Evolutionary conservation across 495 filamentous ascomycete genomes (phyloP).

Genomic region (Penicillium desertorum): DNA sequence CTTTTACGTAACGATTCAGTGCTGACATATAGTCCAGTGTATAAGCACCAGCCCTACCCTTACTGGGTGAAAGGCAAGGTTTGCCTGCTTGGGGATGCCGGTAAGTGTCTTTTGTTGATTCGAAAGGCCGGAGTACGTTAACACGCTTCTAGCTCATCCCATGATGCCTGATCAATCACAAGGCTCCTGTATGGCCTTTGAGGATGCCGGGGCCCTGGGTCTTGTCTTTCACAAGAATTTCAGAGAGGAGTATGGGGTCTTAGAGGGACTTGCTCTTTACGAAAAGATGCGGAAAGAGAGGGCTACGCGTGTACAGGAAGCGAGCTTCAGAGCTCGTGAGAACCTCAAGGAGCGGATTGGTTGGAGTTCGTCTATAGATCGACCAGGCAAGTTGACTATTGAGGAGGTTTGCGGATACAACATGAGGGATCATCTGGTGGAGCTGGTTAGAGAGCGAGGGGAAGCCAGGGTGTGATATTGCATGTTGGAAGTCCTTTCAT

Average conservation of each 20-base stretch:
- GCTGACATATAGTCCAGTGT: conserved; percentile 19
- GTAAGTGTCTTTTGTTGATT: conserved; percentile 13
- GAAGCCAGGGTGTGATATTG: not conserved
- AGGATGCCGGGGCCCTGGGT: conserved; percentile 40
- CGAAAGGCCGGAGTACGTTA: not conserved
- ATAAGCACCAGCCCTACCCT: conserved; percentile 30
- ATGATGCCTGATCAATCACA: conserved; percentile 51
- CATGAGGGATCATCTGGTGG: conserved; percentile 25
- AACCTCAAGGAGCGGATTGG: conserved; percentile 35
- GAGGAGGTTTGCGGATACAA: conserved; percentile 34
- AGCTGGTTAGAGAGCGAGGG: conserved; percentile 11
- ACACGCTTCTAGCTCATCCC: conserved; percentile 39
- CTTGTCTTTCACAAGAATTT: conserved; percentile 36
- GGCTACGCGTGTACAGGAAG: conserved; percentile 42
- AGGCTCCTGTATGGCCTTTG: conserved; percentile 41
- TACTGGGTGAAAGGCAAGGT: conserved; percentile 29
- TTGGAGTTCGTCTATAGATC: conserved; percentile 23
- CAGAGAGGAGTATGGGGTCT: conserved; percentile 24
- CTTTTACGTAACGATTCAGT: not conserved
- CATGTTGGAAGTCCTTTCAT: no score
- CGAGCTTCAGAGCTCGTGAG: conserved; percentile 32
- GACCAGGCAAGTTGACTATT: conserved; percentile 32
- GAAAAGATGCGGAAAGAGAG: conserved; percentile 41
- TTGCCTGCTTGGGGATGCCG: conserved; percentile 32
- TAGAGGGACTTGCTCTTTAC: conserved; percentile 36